Conservation (phyloP, 2,329 filamentous ascomycete genomes). For the Neofusicoccum laricinum region DNA sequence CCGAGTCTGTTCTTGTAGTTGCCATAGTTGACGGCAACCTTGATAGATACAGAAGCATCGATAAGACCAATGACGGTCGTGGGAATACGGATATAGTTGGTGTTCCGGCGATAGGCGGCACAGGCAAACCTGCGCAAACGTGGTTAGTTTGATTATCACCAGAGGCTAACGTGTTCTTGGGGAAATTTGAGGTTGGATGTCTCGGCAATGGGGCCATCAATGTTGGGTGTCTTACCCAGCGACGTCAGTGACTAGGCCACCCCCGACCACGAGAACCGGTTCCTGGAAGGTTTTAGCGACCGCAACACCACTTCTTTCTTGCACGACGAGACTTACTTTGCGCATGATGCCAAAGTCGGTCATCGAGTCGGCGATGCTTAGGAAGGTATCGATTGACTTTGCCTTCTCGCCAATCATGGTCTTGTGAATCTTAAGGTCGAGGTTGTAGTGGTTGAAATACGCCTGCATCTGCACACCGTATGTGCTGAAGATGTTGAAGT, state of each 20-base stretch:
- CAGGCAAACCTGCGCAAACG: slow-evolving; percentile 58
- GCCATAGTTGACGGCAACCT: slow-evolving; percentile 75
- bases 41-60: slow-evolving; percentile 72
- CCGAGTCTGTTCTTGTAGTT: slow-evolving; percentile 73
- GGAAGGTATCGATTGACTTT: slow-evolving; percentile 67
- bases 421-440: slow-evolving; percentile 65
- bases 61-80: slow-evolving; percentile 74
- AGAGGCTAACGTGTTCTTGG: not conserved
- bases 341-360: slow-evolving; percentile 68
- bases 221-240: slow-evolving; percentile 57
- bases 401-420: slow-evolving; percentile 74
- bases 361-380: slow-evolving; percentile 71
- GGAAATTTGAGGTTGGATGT: slow-evolving; percentile 39
- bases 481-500: slow-evolving; percentile 67
- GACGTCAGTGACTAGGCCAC: slow-evolving; percentile 70
- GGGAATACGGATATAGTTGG: slow-evolving; percentile 70
- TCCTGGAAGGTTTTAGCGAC: slow-evolving; percentile 44
- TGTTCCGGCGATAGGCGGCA: slow-evolving; percentile 68
- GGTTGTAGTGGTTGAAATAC: slow-evolving; percentile 64
- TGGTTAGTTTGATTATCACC: slow-evolving; percentile 21
- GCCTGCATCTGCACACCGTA: slow-evolving; percentile 64
- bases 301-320: slow-evolving; percentile 18
- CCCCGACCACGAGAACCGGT: slow-evolving; percentile 64
- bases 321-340: slow-evolving; percentile 44
- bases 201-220: slow-evolving; percentile 36